phyloP scores from a whole-genome alignment of 352 stramenopile genomes.

The Phytophthora chlamydospora region DNA sequence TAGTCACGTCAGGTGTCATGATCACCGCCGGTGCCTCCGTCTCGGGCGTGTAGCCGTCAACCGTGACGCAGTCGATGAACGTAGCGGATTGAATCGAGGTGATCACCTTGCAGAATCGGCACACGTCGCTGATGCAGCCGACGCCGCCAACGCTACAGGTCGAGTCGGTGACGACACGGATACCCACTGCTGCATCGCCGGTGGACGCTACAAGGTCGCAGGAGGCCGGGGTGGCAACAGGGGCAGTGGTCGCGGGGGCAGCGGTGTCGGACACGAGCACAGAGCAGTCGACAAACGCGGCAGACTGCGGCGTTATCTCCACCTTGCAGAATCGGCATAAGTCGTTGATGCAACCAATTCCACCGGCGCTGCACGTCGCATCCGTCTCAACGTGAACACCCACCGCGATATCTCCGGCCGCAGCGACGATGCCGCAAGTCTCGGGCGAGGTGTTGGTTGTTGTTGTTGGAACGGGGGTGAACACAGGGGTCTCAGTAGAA shows the following conservation, averaged over 20 bases:
- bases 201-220: slow-evolving; percentile 20
- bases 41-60: slow-evolving; percentile 14
- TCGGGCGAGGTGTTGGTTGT: slow-evolving; percentile 1
- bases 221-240: background rate
- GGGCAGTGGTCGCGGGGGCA: background rate
- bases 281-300: slow-evolving; percentile 25
- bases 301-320: slow-evolving; percentile 25
- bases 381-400: slow-evolving; percentile 42
- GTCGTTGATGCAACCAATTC: slow-evolving; percentile 43
- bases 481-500: slow-evolving; percentile 11
- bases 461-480: background rate
- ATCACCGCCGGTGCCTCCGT: slow-evolving; percentile 7
- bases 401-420: slow-evolving; percentile 29
- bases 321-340: slow-evolving; percentile 56
- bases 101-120: slow-evolving; percentile 45
- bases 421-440: slow-evolving; percentile 14
- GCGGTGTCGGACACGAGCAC: background rate
- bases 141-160: slow-evolving; percentile 32
- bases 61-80: slow-evolving; percentile 23
- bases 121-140: slow-evolving; percentile 42
- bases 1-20: slow-evolving; percentile 1
- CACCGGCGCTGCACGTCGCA: slow-evolving; percentile 29
- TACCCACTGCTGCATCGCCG: slow-evolving; percentile 35
- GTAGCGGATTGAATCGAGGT: slow-evolving; percentile 31
- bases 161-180: slow-evolving; percentile 34